Evolutionary conservation across 164 flowering plant genomes (phyloP).

Genomic region (Chimonanthus salicifolius): DNA sequence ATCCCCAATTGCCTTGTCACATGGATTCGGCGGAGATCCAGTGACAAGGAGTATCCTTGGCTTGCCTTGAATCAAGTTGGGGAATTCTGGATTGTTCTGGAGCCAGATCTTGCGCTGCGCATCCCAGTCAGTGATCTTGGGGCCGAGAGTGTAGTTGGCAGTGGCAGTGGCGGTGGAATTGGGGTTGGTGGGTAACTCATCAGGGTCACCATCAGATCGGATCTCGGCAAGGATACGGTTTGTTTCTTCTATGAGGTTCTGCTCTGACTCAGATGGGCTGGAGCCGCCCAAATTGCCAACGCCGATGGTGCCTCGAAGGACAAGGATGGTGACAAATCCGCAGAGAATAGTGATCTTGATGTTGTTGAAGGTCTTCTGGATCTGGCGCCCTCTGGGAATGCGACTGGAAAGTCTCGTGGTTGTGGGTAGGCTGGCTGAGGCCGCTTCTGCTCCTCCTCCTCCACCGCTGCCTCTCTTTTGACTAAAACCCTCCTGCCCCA

Average conservation of each 20-base stretch:
- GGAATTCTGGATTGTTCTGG: constrained; percentile 48
- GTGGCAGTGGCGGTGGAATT: constrained; percentile 35
- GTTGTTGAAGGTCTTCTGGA: constrained; percentile 76
- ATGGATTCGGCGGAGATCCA: constrained; percentile 80
- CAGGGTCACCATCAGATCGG: constrained; percentile 58
- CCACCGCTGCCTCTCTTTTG: not conserved
- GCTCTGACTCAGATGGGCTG: constrained; percentile 32
- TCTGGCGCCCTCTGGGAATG: constrained; percentile 58
- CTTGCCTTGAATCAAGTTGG: constrained; percentile 41
- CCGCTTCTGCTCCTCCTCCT: constrained; percentile 9
- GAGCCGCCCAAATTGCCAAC: constrained; percentile 45
- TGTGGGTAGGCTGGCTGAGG: constrained; percentile 21
- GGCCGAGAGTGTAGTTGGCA: constrained; percentile 47
- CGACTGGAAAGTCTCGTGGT: constrained; percentile 20
- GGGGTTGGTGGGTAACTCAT: constrained; percentile 6
- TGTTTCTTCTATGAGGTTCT: constrained; percentile 47
- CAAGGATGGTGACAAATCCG: constrained; percentile 82
- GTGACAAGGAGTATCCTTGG: constrained; percentile 63
- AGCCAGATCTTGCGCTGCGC: constrained; percentile 59
- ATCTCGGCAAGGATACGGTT: constrained; percentile 68
- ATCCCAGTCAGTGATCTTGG: constrained; percentile 64
- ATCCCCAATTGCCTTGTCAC: constrained; percentile 87
- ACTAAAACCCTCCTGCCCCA: constrained; percentile 3
- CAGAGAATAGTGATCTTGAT: constrained; percentile 85
- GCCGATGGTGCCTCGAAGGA: constrained; percentile 87